phyloP scores from a whole-genome alignment of 768 basidiomycete genomes.

The Xerocomellus chrysenteron region DNA sequence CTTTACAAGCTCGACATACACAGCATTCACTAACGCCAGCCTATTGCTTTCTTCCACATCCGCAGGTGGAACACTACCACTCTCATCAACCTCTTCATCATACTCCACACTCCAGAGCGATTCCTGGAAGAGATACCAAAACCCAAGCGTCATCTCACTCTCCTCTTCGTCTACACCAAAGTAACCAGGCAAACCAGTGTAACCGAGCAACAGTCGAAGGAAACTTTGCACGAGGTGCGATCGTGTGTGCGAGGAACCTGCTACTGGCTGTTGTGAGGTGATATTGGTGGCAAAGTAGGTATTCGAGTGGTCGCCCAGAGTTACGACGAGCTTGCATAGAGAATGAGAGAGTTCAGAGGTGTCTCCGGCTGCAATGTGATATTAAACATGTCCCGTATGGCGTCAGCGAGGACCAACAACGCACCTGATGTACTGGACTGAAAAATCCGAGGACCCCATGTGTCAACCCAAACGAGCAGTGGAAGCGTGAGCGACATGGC shows the following conservation, averaged over 20 bases:
- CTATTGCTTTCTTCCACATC: constrained; percentile 37
- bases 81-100: constrained; percentile 37
- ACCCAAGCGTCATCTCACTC: constrained; percentile 82
- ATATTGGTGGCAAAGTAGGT: constrained; percentile 73
- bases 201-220: constrained; percentile 66
- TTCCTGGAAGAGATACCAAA: constrained; percentile 92
- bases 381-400: background rate
- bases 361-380: constrained; percentile 15
- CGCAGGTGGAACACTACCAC: constrained; percentile 15
- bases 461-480: constrained; percentile 74
- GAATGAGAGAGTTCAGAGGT: constrained; percentile 63
- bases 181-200: constrained; percentile 72
- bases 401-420: constrained; percentile 10
- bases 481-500: constrained; percentile 78
- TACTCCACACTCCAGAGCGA: constrained; percentile 72
- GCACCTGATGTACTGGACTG: constrained; percentile 37
- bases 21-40: constrained; percentile 61
- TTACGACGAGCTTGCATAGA: constrained; percentile 76
- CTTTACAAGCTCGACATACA: constrained; percentile 77
- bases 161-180: constrained; percentile 85
- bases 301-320: constrained; percentile 84
- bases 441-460: constrained; percentile 49
- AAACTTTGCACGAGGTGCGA: constrained; percentile 65
- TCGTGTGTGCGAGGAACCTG: constrained; percentile 38
- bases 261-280: constrained; percentile 42